Evolutionary conservation across 1,284 basidiomycete genomes (phyloP), one percentile per base, ranked within the genome.

Genomic region (Meripilus lineatus): DNA sequence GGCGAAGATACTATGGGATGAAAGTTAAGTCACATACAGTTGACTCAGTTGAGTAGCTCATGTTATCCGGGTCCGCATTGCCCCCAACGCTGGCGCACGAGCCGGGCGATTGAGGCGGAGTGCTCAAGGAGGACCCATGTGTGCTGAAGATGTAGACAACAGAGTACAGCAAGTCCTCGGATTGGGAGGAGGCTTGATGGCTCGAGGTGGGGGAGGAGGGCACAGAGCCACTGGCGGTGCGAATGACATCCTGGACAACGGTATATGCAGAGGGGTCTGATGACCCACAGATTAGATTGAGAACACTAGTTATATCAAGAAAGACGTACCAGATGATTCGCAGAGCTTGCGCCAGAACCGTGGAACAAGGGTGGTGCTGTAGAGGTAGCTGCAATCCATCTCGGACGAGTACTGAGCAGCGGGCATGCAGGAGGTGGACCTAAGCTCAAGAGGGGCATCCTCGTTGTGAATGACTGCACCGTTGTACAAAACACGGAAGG

Each of bases 331-430:
- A 52, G 67, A 48, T 34, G 70, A 70, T 43, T 70, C 59, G 45
- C 71, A 72, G 33, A 86, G 67, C 17, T 64, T 70, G 14, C 69
- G 59, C 83, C 84, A 86, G 55, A 72, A 84, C 36, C 65, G 66
- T 8, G 83, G 83, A 3, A 78, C 74, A 22, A 86, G 67, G 2
- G 67, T 54, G 1, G 79, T 81, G 50, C 71, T 75, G 62, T 86
- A 85, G 21, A 84, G 58, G 37, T 70, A 62, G 2, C 49, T 38
- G 32, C 63, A 66, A 26, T 70, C 62, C 35, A 58, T 50, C 40
- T 58, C 60, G 17, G 58, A 59, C 2, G 54, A 45, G 67, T 70
- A 42, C 67, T 59, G 35, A 30, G 57, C 47, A 33, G 51, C 49
- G 11, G 58, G 56, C 51, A 52, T 50, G 41, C 56, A 50, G 23